Evolutionary conservation across 768 basidiomycete genomes (phyloP), one percentile per base, ranked within the genome.

Genomic region (Rhodotorula toruloides): DNA sequence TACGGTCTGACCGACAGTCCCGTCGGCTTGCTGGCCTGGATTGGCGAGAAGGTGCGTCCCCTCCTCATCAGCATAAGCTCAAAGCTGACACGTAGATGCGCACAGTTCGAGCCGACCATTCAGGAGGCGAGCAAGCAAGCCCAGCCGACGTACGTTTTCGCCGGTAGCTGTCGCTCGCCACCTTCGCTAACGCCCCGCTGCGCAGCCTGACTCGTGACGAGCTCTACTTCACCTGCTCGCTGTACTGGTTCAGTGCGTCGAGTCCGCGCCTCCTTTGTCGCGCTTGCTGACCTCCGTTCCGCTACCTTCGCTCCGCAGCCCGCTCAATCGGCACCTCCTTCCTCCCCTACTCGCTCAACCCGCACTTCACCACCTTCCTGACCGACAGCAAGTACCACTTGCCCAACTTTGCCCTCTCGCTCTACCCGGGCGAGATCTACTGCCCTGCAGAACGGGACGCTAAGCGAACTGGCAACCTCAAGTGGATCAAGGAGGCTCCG

Each of bases 1-100:
- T 65, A 72, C 42, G 71, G 42, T 1, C 47, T 69, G 1, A 62
- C 65, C 19, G 63, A 58, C 43, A 47, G 42, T 13, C 73, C 73
- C 2, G 65, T 74, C 31, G 71, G 68, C 0, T 42, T 72, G 14
- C 63, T 74, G 11, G 64, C 67, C 10, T 74, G 72, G 67, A 72
- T 74, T 37, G 71, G 67, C 16, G 69, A 74, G 17, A 74, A 72
- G 66, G 61, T 59, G n/a, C 25, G 42, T 14, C 32, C 36, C 32
- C 34, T 13, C 27, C 31, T 12, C 16, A 14, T 25, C 7, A 37
- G 22, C 5, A 5, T 37, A 2, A 31, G 5, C 12, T 8, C 16
- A 34, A 27, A 10, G 7, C 17, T 29, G 7, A 14, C 29, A 5
- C 25, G 7, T 12, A 6, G 8, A 14, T 13, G 3, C 3, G 29